phyloP scores from a whole-genome alignment of 2,329 filamentous ascomycete genomes.

The Macroventuria anomochaeta region DNA sequence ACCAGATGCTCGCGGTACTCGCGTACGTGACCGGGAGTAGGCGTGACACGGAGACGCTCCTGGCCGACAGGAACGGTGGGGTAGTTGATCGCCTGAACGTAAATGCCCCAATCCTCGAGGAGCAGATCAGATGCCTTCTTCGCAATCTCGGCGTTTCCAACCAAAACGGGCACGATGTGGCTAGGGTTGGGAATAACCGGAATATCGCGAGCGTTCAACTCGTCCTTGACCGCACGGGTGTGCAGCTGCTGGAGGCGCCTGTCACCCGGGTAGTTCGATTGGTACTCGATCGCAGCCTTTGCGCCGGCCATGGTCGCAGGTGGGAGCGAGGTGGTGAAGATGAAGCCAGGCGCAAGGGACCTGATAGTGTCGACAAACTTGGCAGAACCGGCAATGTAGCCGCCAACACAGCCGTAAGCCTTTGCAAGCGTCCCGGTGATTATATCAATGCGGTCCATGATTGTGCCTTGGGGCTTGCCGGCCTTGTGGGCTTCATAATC shows the following conservation, averaged over 20 bases:
- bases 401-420: slow-evolving; percentile 95
- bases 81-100: slow-evolving; percentile 99
- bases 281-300: slow-evolving; percentile 89
- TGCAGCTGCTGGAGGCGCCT: slow-evolving; percentile 93
- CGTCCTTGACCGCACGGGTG: slow-evolving; percentile 91
- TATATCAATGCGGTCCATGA: slow-evolving; percentile 97
- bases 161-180: slow-evolving; percentile 92
- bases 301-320: slow-evolving; percentile 97
- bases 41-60: slow-evolving; percentile 93
- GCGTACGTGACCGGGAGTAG: slow-evolving; percentile 88
- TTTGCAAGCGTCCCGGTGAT: slow-evolving; percentile 98
- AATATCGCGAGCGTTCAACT: slow-evolving; percentile 78
- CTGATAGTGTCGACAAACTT: slow-evolving; percentile 91
- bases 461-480: slow-evolving; percentile 76
- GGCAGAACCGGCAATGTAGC: slow-evolving; percentile 90
- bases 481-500: slow-evolving; percentile 86
- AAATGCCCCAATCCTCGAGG: slow-evolving; percentile 87
- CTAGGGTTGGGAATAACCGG: slow-evolving; percentile 97
- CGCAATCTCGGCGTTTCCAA: slow-evolving; percentile 91
- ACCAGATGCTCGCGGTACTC: slow-evolving; percentile 87
- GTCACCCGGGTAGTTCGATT: slow-evolving; percentile 83
- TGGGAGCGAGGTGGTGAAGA: slow-evolving; percentile 96
- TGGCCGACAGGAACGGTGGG: slow-evolving; percentile 98
- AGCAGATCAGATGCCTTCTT: slow-evolving; percentile 93
- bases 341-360: slow-evolving; percentile 94